Conservation (phyloP, 1,284 basidiomycete genomes). For the Marasmius sp. region DNA sequence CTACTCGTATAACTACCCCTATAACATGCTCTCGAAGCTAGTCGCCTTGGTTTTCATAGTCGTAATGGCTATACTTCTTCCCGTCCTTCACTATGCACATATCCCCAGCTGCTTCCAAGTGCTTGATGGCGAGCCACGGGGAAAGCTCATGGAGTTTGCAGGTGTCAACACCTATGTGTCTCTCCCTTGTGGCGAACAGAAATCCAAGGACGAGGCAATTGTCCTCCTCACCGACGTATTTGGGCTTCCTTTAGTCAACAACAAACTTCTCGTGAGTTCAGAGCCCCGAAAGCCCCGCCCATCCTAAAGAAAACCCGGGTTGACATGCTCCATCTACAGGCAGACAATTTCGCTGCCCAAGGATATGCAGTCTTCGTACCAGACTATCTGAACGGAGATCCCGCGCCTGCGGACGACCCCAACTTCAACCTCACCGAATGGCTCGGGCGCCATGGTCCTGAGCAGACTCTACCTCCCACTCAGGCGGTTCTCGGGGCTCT, state of each 20-base stretch:
- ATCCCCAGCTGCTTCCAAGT: not conserved
- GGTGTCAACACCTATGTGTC: constrained; percentile 39
- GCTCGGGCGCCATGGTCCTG: constrained; percentile 20
- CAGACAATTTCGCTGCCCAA: not conserved
- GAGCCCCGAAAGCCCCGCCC: not conserved
- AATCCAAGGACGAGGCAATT: constrained; percentile 42
- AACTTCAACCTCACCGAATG: constrained; percentile 19
- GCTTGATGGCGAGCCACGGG: constrained; percentile 4
- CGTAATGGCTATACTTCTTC: not conserved
- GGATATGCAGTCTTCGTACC: constrained; percentile 10
- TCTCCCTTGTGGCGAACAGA: constrained; percentile 30
- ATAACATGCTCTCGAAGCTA: no score
- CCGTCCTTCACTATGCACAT: not conserved
- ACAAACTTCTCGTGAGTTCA: constrained; percentile 22
- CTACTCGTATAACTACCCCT: no score
- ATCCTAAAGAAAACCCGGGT: no score
- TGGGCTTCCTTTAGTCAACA: constrained; percentile 44
- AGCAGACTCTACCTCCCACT: constrained; percentile 24
- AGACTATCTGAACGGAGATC: constrained; percentile 40
- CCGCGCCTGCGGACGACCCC: constrained; percentile 21
- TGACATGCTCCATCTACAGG: not conserved
- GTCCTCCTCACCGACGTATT: constrained; percentile 46
- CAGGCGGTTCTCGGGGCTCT: constrained; percentile 27
- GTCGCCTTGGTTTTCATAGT: no score
- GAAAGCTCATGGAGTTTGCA: constrained; percentile 26